Percentiles rank a stretch among this genome's conserved stretches.
These are phyloP conservation scores for Neofusicoccum sp. DNA, from an alignment of 2,329 filamentous ascomycete species.

Conservation along the genomic window DNA sequence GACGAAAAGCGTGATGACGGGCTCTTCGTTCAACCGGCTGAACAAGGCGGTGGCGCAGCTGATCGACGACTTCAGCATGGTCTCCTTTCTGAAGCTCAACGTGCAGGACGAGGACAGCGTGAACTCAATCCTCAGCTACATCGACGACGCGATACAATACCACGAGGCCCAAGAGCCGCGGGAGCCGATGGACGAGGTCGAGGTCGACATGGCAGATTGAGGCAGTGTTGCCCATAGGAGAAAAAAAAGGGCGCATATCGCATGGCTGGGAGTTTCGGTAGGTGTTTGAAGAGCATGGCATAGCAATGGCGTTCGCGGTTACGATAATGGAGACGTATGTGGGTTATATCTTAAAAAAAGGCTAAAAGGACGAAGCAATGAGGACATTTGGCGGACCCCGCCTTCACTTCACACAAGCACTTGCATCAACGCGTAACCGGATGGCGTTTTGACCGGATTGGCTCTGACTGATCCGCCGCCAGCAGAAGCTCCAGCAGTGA, in stretches of 20 bases:
- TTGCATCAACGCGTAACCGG: constrained; percentile 9
- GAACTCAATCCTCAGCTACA: constrained; percentile 78
- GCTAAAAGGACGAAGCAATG: background rate
- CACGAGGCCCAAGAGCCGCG: constrained; percentile 90
- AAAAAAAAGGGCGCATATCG: background rate
- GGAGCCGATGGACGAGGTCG: constrained; percentile 62
- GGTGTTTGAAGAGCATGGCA: background rate
- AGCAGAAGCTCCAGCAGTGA: background rate
- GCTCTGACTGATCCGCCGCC: background rate
- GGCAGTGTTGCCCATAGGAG: background rate
- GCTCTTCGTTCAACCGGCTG: constrained; percentile 75
- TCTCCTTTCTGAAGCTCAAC: constrained; percentile 88
- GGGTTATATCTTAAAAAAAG: background rate
- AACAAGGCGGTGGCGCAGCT: constrained; percentile 86
- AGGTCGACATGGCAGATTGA: constrained; percentile 50
- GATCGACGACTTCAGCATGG: constrained; percentile 98
- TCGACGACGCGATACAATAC: constrained; percentile 90
- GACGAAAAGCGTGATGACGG: constrained; percentile 71
- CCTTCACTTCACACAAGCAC: background rate
- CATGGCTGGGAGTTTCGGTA: constrained; percentile 14
- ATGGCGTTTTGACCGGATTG: constrained; percentile 1
- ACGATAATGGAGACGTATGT: background rate
- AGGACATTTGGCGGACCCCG: background rate
- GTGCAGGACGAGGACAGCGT: constrained; percentile 91
- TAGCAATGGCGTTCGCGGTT: constrained; percentile 9